Percentiles rank a stretch among this genome's conserved stretches.
Conservation (phyloP, 495 filamentous ascomycete genomes). For the Penicillium silybi region DNA sequence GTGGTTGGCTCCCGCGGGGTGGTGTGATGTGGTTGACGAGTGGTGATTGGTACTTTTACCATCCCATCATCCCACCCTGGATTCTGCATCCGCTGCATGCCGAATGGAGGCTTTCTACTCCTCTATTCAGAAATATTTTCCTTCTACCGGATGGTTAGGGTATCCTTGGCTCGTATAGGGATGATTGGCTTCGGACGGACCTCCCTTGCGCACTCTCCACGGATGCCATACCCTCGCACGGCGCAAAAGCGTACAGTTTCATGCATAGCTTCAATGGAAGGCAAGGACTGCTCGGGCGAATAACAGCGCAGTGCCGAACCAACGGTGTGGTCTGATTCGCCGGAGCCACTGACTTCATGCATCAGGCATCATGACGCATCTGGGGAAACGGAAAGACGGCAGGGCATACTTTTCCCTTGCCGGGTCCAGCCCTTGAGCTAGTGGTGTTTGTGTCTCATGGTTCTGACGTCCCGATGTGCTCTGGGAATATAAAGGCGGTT, state of each 20-base stretch:
- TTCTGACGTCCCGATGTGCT: conserved; percentile 3
- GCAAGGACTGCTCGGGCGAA: neutral
- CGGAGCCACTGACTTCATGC: conserved; percentile 21
- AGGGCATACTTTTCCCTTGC: conserved; percentile 9
- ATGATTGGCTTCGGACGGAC: neutral
- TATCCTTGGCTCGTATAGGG: too few relatives aligned
- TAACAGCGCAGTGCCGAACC: neutral
- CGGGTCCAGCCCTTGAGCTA: conserved; percentile 8
- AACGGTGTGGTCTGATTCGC: neutral
- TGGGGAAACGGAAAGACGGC: conserved; percentile 14
- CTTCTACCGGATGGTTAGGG: too few relatives aligned
- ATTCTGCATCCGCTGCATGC: conserved; percentile 8
- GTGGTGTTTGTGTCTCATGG: conserved; percentile 16
- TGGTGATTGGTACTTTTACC: neutral
- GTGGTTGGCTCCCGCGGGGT: too few relatives aligned
- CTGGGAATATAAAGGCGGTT: neutral
- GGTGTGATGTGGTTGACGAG: too few relatives aligned
- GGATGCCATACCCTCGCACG: too few relatives aligned
- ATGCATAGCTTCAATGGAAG: neutral
- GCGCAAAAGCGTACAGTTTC: too few relatives aligned
- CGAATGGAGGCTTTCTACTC: neutral
- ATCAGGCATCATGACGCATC: conserved; percentile 33
- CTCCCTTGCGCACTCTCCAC: conserved; percentile 1
- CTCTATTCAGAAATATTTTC: neutral
- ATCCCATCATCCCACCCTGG: neutral